Percentiles rank a stretch among this genome's conserved stretches.
These are phyloP conservation scores for Xylaria sp. DNA, from an alignment of 2,329 filamentous ascomycete genomes.

Conservation along the genomic window DNA sequence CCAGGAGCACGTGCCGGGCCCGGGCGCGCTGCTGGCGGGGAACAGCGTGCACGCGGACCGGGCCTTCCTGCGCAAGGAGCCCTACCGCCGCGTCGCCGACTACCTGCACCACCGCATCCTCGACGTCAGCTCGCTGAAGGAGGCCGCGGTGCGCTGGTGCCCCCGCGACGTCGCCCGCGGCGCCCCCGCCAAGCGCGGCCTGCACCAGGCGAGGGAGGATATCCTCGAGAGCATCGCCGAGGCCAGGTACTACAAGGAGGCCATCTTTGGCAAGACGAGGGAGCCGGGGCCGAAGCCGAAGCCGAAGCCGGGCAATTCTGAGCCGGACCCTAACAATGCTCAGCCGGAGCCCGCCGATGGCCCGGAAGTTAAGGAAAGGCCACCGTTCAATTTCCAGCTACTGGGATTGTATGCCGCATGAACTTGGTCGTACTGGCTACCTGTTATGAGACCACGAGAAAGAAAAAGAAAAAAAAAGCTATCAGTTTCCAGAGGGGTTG, in stretches of 20 bases:
- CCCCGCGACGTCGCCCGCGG: slow-evolving; percentile 59
- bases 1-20: slow-evolving; percentile 67
- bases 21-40: slow-evolving; percentile 77
- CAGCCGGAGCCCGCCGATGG: no score
- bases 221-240: slow-evolving; percentile 95
- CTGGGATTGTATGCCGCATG: no score
- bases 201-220: slow-evolving; percentile 84
- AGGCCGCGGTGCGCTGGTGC: slow-evolving; percentile 83
- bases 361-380: no score
- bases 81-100: slow-evolving; percentile 73
- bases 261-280: slow-evolving; percentile 57
- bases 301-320: no score
- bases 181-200: slow-evolving; percentile 71
- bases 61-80: slow-evolving; percentile 73
- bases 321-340: no score
- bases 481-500: not conserved
- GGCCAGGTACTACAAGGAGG: slow-evolving; percentile 77
- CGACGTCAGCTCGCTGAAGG: slow-evolving; percentile 91
- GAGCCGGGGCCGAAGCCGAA: no score
- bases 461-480: no score
- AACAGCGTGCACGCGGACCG: slow-evolving; percentile 93
- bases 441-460: no score
- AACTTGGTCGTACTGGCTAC: no score
- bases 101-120: slow-evolving; percentile 88
- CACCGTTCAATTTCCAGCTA: no score